Evolutionary conservation across 345 rosid species (phyloP).

Genomic region (Corymbia maculata): DNA sequence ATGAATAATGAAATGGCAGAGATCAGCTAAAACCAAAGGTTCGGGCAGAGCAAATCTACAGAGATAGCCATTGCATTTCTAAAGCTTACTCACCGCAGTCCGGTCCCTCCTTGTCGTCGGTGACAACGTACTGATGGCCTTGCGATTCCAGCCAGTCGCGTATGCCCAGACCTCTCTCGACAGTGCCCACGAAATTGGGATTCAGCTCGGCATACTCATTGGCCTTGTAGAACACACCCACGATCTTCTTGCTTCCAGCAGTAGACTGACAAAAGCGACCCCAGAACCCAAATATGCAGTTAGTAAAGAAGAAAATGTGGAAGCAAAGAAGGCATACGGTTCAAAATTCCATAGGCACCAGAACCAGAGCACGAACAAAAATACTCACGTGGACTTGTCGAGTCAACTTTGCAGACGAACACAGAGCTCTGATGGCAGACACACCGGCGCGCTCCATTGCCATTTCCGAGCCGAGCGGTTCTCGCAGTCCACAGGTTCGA

Average conservation of each 20-base stretch:
- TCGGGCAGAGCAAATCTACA: neutral
- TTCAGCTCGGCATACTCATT: slow-evolving; percentile 61
- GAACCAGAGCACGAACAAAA: neutral
- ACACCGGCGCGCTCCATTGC: slow-evolving; percentile 47
- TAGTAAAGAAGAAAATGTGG: neutral
- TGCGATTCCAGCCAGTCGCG: slow-evolving; percentile 71
- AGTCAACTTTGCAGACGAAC: slow-evolving; percentile 15
- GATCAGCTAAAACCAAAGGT: neutral
- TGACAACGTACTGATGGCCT: slow-evolving; percentile 81
- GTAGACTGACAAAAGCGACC: slow-evolving; percentile 36
- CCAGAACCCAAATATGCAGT: neutral
- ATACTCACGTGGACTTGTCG: slow-evolving; percentile 52
- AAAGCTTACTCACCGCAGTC: slow-evolving; percentile 36
- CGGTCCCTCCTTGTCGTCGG: slow-evolving; percentile 90
- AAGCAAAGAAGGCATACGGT: neutral
- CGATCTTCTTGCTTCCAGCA: slow-evolving; percentile 75
- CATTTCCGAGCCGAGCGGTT: slow-evolving; percentile 11
- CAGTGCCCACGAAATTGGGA: slow-evolving; percentile 75
- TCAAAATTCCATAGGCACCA: neutral
- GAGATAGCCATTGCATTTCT: neutral
- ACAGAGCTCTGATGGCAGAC: slow-evolving; percentile 26
- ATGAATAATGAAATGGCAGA: too few species aligned
- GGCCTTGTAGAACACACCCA: slow-evolving; percentile 96
- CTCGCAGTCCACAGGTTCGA: neutral
- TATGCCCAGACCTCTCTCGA: slow-evolving; percentile 70